Evolutionary conservation across 768 basidiomycete genomes (phyloP).

Genomic region (Hypholoma fasciculare): DNA sequence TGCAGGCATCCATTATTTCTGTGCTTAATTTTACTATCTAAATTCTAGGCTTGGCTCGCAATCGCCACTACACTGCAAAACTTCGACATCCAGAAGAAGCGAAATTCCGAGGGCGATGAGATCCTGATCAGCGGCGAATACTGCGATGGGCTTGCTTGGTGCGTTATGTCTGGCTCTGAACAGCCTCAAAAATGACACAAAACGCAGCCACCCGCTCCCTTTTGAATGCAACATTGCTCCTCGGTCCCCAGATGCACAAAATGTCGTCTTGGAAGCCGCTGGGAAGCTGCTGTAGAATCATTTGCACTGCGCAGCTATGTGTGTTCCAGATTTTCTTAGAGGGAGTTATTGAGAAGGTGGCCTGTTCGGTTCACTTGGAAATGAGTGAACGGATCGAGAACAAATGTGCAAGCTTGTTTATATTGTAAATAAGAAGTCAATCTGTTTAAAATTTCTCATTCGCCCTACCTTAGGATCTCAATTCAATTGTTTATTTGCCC

Average conservation of each 20-base stretch:
- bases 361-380: too few species aligned
- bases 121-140: not conserved
- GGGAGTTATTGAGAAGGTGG: too few species aligned
- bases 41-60: conserved; percentile 1
- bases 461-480: too few species aligned
- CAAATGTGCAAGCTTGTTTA: too few species aligned
- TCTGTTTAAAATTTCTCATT: too few species aligned
- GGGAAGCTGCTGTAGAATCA: not conserved
- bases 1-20: not conserved
- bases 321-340: too few species aligned
- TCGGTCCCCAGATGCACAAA: not conserved
- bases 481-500: too few species aligned
- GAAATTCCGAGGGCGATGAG: not conserved
- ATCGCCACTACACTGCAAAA: not conserved
- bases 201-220: not conserved
- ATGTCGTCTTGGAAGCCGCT: not conserved
- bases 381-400: too few species aligned
- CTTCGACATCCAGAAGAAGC: not conserved
- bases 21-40: not conserved
- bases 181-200: not conserved
- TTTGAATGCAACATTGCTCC: not conserved
- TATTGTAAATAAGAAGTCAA: too few species aligned
- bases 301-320: too few species aligned
- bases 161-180: not conserved
- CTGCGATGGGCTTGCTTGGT: not conserved